Evolutionary conservation across 1,139 yeast genomes (phyloP).

Genomic region (Suhomyces atakaporum): DNA sequence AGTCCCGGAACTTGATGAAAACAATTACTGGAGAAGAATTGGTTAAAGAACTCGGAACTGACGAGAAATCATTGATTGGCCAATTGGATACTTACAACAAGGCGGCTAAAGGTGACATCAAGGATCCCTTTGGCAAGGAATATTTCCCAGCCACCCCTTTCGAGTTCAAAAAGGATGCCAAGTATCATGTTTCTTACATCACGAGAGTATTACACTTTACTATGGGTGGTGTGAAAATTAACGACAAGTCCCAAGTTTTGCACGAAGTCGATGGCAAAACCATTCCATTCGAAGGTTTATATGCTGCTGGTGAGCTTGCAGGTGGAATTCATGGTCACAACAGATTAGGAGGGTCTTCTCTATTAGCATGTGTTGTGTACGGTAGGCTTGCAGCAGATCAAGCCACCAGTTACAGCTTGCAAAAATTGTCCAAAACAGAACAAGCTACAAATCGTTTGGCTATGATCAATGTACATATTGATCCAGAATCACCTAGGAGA

Average conservation of each 20-base stretch:
- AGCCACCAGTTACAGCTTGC: constrained; percentile 34
- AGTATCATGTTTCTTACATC: constrained; percentile 54
- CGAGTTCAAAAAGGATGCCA: constrained; percentile 29
- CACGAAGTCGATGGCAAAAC: constrained; percentile 29
- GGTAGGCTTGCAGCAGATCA: constrained; percentile 66
- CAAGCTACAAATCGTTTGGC: constrained; percentile 39
- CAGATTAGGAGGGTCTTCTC: constrained; percentile 74
- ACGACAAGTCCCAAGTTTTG: constrained; percentile 58
- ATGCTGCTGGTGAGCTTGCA: constrained; percentile 79
- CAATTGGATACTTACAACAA: constrained; percentile 47
- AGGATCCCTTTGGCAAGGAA: constrained; percentile 53
- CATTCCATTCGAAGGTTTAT: constrained; percentile 57
- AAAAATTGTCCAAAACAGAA: constrained; percentile 23
- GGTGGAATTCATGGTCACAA: constrained; percentile 84
- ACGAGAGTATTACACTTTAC: constrained; percentile 84
- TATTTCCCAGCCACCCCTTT: constrained; percentile 55
- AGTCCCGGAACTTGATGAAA: constrained; percentile 64
- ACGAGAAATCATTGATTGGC: constrained; percentile 28
- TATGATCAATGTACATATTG: constrained; percentile 50
- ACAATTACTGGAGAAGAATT: constrained; percentile 52
- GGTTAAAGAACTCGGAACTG: constrained; percentile 44
- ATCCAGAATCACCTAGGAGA: constrained; percentile 34
- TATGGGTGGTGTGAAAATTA: constrained; percentile 81
- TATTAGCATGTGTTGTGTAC: constrained; percentile 79
- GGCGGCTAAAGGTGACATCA: constrained; percentile 45